These are phyloP conservation scores for Isoetes engelmannii DNA, from an alignment of 83 land plant species.

Conservation along the genomic window DNA sequence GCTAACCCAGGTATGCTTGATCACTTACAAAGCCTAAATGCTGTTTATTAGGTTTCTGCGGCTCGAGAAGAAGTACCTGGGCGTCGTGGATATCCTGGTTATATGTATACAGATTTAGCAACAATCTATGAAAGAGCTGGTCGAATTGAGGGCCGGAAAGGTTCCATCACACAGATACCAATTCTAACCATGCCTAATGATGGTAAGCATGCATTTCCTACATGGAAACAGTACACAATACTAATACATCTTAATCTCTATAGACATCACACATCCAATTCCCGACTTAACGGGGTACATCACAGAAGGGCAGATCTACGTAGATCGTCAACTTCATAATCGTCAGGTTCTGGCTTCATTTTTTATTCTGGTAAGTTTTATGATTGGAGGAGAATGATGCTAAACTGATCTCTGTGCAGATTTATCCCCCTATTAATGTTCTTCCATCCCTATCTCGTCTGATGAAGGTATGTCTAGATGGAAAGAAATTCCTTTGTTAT, in stretches of 20 bases:
- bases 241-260: not conserved
- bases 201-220: constrained; percentile 36
- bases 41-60: constrained; percentile 75
- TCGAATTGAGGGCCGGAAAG: constrained; percentile 93
- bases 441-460: constrained; percentile 93
- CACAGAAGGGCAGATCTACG: constrained; percentile 93
- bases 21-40: not conserved
- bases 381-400: not conserved
- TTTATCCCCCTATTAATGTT: constrained; percentile 99
- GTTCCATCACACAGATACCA: constrained; percentile 97
- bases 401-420: constrained; percentile 40
- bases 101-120: constrained; percentile 98
- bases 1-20: not conserved
- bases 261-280: constrained; percentile 98
- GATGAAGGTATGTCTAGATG: constrained; percentile 74
- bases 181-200: constrained; percentile 98
- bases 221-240: not conserved
- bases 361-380: constrained; percentile 2
- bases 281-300: constrained; percentile 99
- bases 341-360: constrained; percentile 57
- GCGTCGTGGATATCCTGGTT: constrained; percentile 98
- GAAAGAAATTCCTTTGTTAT: not conserved
- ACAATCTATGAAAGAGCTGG: constrained; percentile 98
- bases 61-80: constrained; percentile 99
- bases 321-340: constrained; percentile 92